Evolutionary conservation across 2,329 filamentous ascomycete genomes (phyloP), one percentile per base, ranked within the genome.

Genomic region (Ilyonectria sp.): DNA sequence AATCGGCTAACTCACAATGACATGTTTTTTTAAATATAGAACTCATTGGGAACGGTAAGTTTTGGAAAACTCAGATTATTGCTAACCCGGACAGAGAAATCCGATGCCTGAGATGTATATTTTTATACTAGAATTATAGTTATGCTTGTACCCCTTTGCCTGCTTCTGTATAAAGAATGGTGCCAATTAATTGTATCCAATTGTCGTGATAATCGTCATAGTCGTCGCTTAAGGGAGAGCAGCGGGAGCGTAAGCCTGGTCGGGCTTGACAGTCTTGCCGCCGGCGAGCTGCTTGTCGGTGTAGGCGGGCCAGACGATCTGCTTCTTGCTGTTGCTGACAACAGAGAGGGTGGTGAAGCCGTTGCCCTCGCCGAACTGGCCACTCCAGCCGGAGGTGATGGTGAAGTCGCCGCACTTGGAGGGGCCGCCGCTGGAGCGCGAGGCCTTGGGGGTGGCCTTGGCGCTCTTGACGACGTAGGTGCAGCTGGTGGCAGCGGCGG

Each of bases 271-370:
- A 43, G 82, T 80, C 60, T 80, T 75, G 55, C 83, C 85, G 47
- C 70, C 76, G 11, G 75, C 77, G 23, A 89, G 79, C 79, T 88
- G 81, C 58, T 79, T 80, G 72, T 89, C 87, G 72, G 82, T 86
- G 75, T 89, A 90, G 46, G 84, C 81, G 33, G 87, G 86, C 79
- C 80, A 89, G 67, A 83, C 76, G 63, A 89, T 89, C 68, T 82
- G 79, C 54, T 77, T 78, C 71, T 80, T 76, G 58, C 71, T 69
- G 69, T 80, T 78, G 77, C 87, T 79, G 53, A 84, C 82, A 60
- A 89, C 83, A 21, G 84, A 80, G 31, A 89, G 78, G 23, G 85
- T 87, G 26, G 86, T 89, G 81, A 89, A 89, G 70, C 86, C 87
- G 29, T 85, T 79, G 68, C 77, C 83, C 13, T 78, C 64, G 56